Evolutionary conservation across 495 filamentous ascomycete genomes (phyloP).

Genomic region (Echria macrotheca): DNA sequence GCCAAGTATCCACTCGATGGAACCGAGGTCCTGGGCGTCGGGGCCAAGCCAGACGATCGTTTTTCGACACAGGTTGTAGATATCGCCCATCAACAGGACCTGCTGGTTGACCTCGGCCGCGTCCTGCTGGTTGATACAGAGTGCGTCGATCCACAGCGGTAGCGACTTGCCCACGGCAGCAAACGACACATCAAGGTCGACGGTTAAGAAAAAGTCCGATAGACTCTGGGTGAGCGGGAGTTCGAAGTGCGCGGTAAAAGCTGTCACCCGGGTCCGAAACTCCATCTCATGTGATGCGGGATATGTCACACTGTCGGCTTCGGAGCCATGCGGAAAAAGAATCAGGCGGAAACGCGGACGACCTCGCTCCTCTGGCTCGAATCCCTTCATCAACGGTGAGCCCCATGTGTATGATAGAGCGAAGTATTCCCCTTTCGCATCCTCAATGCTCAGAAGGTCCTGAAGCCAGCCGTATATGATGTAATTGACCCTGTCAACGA

Average conservation of each 20-base stretch:
- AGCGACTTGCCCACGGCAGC: neutral
- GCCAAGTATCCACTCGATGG: conserved; percentile 1
- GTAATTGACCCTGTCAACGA: neutral
- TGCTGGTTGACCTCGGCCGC: neutral
- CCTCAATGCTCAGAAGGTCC: neutral
- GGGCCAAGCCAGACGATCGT: conserved; percentile 1
- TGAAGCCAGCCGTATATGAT: conserved; percentile 1
- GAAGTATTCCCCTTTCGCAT: conserved; percentile 1
- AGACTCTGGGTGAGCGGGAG: conserved; percentile 1
- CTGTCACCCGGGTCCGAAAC: neutral
- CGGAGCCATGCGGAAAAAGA: neutral
- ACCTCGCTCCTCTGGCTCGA: neutral
- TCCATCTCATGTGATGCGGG: neutral
- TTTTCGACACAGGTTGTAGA: conserved; percentile 1
- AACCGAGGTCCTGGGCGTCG: neutral
- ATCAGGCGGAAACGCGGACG: neutral
- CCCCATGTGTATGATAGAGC: conserved; percentile 1
- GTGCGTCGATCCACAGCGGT: neutral
- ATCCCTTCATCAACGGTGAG: neutral
- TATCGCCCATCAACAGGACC: conserved; percentile 2
- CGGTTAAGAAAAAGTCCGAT: neutral
- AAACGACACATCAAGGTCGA: neutral
- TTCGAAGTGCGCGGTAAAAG: neutral
- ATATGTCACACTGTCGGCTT: neutral
- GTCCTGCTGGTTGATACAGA: conserved; percentile 1